Percentiles rank a stretch among this genome's conserved stretches.
Evolutionary conservation across 73 alveolate species (phyloP).

Genomic region (Tetrahymena borealis): DNA sequence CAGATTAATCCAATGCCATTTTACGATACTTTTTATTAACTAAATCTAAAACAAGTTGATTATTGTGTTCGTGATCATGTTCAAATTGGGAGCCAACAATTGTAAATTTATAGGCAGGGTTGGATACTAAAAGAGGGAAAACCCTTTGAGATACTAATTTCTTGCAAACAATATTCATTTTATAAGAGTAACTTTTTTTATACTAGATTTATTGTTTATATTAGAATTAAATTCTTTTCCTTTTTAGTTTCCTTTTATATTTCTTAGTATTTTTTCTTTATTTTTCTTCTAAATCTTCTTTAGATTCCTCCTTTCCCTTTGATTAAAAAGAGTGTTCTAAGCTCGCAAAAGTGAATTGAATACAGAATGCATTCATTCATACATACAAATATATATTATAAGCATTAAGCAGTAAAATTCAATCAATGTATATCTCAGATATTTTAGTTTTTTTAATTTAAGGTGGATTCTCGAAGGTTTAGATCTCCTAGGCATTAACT

Average conservation of each 20-base stretch:
- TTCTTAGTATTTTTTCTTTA: neutral
- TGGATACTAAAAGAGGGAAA: neutral
- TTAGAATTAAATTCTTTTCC: neutral
- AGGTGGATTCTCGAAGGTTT: conserved; percentile 2
- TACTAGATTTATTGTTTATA: neutral
- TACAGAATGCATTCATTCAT: neutral
- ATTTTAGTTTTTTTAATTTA: neutral
- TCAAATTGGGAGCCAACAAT: neutral
- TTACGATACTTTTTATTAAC: neutral
- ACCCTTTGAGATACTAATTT: neutral
- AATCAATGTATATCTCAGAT: neutral
- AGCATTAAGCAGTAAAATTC: neutral
- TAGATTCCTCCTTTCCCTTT: neutral
- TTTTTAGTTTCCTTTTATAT: neutral
- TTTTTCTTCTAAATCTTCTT: neutral
- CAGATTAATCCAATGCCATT: neutral
- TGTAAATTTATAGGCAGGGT: neutral
- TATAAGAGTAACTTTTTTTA: neutral
- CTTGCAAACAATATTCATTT: neutral
- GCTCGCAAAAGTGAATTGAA: no score
- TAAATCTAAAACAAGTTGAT: neutral
- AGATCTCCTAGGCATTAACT: neutral
- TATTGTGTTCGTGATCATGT: neutral
- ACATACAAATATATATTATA: no score
- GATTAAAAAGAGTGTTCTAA: neutral